Percentiles rank a stretch among this genome's conserved stretches.
Evolutionary conservation across 495 filamentous ascomycete genomes (phyloP).

Genomic region (Chlorociboria aeruginascens): DNA sequence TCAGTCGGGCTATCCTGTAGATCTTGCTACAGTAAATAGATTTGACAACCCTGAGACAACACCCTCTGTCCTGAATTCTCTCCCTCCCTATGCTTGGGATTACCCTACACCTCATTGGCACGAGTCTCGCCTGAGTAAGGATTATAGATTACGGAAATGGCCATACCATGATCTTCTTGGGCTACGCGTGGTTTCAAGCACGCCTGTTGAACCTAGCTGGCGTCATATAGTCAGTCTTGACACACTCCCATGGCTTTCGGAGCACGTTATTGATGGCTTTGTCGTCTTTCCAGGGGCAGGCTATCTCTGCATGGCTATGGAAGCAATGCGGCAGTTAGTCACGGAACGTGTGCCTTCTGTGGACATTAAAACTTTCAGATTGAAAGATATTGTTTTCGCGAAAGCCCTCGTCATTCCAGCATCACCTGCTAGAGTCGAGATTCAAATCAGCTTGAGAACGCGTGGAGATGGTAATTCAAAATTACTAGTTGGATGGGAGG

Average conservation of each 20-base stretch:
- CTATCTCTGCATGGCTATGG: slow-evolving; percentile 33
- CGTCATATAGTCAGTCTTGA: slow-evolving; percentile 23
- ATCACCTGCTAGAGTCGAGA: not conserved
- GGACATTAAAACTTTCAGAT: not conserved
- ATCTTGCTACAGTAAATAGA: slow-evolving; percentile 12
- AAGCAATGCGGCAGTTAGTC: slow-evolving; percentile 31
- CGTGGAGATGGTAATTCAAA: no score
- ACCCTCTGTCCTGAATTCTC: slow-evolving; percentile 16
- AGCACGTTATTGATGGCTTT: slow-evolving; percentile 29
- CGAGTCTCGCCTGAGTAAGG: slow-evolving; percentile 20
- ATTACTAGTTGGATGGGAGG: no score
- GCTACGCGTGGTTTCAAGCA: slow-evolving; percentile 6
- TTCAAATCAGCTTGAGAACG: not conserved
- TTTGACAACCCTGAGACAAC: slow-evolving; percentile 19
- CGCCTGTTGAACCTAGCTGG: slow-evolving; percentile 21
- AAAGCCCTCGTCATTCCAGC: not conserved
- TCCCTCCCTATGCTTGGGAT: slow-evolving; percentile 28
- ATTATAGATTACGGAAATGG: slow-evolving; percentile 20
- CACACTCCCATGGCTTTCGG: slow-evolving; percentile 33
- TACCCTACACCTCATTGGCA: slow-evolving; percentile 18
- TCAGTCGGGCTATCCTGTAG: slow-evolving; percentile 12
- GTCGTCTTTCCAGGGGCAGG: slow-evolving; percentile 35
- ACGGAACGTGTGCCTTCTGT: not conserved
- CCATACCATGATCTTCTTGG: slow-evolving; percentile 27
- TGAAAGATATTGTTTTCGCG: not conserved